Evolutionary conservation across 2,329 filamentous ascomycete species (phyloP).

Genomic region (Pseudocercospora ulei): DNA sequence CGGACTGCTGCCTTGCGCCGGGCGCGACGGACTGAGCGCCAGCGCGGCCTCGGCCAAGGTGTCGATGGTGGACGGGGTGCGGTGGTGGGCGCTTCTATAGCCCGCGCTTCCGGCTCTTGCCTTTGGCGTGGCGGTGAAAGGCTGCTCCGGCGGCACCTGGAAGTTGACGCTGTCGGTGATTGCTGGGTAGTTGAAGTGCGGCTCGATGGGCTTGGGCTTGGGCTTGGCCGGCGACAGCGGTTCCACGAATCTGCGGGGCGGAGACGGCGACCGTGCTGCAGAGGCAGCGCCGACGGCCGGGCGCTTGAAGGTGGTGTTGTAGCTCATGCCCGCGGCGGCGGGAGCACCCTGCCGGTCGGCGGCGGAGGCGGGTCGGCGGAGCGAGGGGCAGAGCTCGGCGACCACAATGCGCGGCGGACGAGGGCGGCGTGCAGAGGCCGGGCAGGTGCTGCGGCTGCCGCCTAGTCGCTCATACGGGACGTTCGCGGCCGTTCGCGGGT

Average conservation of each 20-base stretch:
- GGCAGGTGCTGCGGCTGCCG: no score
- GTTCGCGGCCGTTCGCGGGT: no score
- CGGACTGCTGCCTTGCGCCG: conserved; percentile 13
- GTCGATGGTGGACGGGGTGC: conserved; percentile 37
- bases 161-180: conserved; percentile 25
- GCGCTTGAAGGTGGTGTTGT: conserved; percentile 30
- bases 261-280: conserved; percentile 30
- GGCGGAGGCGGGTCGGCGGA: conserved; percentile 9
- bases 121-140: conserved; percentile 20
- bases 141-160: conserved; percentile 20
- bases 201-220: conserved; percentile 30
- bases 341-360: conserved; percentile 9
- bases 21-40: conserved; percentile 33
- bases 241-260: conserved; percentile 31
- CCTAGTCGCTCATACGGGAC: no score
- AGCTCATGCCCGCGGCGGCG: conserved; percentile 13
- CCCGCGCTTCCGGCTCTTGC: conserved; percentile 17
- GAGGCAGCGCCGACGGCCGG: conserved; percentile 13
- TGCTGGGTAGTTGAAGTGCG: conserved; percentile 33
- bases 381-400: conserved; percentile 1
- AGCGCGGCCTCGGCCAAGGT: conserved; percentile 40
- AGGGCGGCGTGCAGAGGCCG: not conserved
- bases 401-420: not conserved
- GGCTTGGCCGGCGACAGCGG: conserved; percentile 31
- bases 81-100: conserved; percentile 26